Base-by-base conservation (phyloP, 2,329 filamentous ascomycete species). In the Fusarium nisikadoi region DNA sequence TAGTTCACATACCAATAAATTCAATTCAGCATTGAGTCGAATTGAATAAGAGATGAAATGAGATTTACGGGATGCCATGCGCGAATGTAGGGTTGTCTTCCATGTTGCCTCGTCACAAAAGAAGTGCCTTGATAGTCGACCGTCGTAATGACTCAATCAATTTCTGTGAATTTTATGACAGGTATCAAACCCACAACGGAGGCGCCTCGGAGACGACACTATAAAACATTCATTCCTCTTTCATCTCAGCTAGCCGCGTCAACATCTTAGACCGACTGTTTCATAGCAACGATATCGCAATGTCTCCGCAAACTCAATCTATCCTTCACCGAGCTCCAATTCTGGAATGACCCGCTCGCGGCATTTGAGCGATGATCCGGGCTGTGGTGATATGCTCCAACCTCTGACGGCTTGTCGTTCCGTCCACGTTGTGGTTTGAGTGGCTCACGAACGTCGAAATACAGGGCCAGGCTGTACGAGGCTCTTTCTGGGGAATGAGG, bases 351-450 rank as follows among this genome's bases (percentile, higher is more conserved):
- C 59, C 61, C 66, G 47, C 68, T 59, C 43, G 33, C 65, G 50
- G 66, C 36, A 65, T 43, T 63, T 73, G 50, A 62, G 47, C 31
- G 47, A 58, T 50, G 39, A 33, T 19, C 39, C 33, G 35, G 39
- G 42, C 25, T 25, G 31, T 50, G 45, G 53, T 47, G 50, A 49
- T 61, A 43, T 46, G 62, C 65, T 76, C 72, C 69, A 54, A 60
- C 61, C 74, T 77, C 65, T 69, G 46, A 58, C 47, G 70, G 55
- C 68, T 38, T 60, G 55, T 46, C 38, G 29, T 45, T 58, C 42
- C 42, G 45, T 61, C 74, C 75, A 77, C 76, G 76, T 77, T 77
- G 70, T 53, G 42, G 45, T 74, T 76, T 65, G 69, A 77, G 69
- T 77, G 76, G 75, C 67, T 67, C 65, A 70, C 69, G 52, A 70